phyloP scores from a whole-genome alignment of 305 asterid species.

The Coffea humblotiana region DNA sequence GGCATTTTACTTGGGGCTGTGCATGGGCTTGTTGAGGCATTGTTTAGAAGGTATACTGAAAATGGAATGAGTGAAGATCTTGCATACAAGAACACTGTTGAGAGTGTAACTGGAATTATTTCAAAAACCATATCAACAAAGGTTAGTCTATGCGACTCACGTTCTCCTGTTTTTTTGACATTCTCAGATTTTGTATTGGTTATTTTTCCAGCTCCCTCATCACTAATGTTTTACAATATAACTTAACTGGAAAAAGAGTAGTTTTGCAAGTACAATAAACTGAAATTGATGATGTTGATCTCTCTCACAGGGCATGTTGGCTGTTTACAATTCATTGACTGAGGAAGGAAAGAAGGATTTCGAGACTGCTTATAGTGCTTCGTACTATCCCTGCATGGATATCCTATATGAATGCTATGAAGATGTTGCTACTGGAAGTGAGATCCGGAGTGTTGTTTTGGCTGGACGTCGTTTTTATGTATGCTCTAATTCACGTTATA shows the following conservation, averaged over 20 bases:
- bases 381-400: conserved; percentile 95
- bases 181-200: neutral
- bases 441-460: conserved; percentile 92
- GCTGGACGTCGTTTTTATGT: conserved; percentile 97
- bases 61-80: conserved; percentile 90
- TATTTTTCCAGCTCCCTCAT: neutral
- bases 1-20: conserved; percentile 98
- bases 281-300: conserved; percentile 1
- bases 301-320: conserved; percentile 74
- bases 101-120: conserved; percentile 81
- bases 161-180: neutral
- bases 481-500: conserved; percentile 21
- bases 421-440: conserved; percentile 95
- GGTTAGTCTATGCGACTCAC: conserved; percentile 36
- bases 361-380: conserved; percentile 82
- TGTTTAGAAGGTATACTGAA: conserved; percentile 92
- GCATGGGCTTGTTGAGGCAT: conserved; percentile 89
- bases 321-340: conserved; percentile 72
- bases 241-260: neutral
- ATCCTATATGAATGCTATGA: conserved; percentile 91
- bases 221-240: neutral
- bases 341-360: conserved; percentile 82
- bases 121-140: conserved; percentile 89
- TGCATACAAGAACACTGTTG: conserved; percentile 97
- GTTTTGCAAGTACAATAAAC: neutral